These are phyloP conservation scores for Neofusicoccum kwambonambiense DNA, from an alignment of 2,329 filamentous ascomycete species.

Conservation along the genomic window DNA sequence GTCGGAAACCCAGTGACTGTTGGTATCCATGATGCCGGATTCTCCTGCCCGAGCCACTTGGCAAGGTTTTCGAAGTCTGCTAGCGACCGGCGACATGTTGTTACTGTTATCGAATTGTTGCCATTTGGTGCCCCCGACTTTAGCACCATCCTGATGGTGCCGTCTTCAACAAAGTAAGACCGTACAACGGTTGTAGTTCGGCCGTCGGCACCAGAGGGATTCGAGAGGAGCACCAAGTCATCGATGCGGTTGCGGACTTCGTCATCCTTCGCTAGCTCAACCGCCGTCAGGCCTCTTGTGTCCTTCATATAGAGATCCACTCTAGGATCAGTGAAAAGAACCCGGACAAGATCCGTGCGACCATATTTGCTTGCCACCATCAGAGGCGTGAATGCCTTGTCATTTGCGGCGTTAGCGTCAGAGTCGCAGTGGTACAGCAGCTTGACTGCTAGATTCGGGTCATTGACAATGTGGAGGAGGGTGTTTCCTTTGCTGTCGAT, in stretches of 20 bases:
- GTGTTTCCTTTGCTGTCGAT: slow-evolving; percentile 92
- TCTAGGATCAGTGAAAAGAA: slow-evolving; percentile 80
- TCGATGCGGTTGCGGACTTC: slow-evolving; percentile 96
- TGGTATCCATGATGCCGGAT: slow-evolving; percentile 94
- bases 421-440: slow-evolving; percentile 84
- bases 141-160: slow-evolving; percentile 84
- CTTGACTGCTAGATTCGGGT: slow-evolving; percentile 70
- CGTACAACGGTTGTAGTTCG: slow-evolving; percentile 90
- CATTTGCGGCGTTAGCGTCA: slow-evolving; percentile 94
- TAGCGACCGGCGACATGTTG: slow-evolving; percentile 84
- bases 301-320: slow-evolving; percentile 85
- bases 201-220: slow-evolving; percentile 64
- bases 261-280: slow-evolving; percentile 96
- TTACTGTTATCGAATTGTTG: slow-evolving; percentile 83
- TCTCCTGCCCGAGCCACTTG: slow-evolving; percentile 78
- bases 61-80: slow-evolving; percentile 89
- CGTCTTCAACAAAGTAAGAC: slow-evolving; percentile 96
- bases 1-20: slow-evolving; percentile 73
- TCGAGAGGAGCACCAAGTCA: slow-evolving; percentile 80
- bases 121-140: slow-evolving; percentile 89
- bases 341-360: slow-evolving; percentile 85
- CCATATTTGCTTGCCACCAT: slow-evolving; percentile 99
- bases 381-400: slow-evolving; percentile 89
- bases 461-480: slow-evolving; percentile 90
- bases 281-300: slow-evolving; percentile 82